Percentiles rank a stretch among this genome's conserved stretches.
phyloP scores from a whole-genome alignment of 768 basidiomycete species.

The Lactarius akahatsu region DNA sequence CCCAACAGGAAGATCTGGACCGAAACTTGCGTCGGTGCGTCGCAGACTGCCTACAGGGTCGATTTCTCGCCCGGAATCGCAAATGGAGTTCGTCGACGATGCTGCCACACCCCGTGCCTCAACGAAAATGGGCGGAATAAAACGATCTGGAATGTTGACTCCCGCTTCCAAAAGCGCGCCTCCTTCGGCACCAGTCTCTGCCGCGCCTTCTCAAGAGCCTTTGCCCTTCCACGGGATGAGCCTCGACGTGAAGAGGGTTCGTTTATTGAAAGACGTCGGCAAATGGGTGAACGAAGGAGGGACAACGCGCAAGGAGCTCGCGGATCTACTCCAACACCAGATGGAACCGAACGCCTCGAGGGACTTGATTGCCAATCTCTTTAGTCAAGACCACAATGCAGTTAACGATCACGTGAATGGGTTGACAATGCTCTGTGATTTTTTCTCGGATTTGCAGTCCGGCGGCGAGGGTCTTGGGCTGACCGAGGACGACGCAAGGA shows the following conservation, averaged over 20 bases:
- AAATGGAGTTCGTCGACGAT: constrained; percentile 42
- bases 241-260: constrained; percentile 59
- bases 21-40: constrained; percentile 64
- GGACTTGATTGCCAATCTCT: constrained; percentile 73
- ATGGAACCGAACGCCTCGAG: constrained; percentile 85
- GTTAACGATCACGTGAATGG: constrained; percentile 90
- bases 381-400: constrained; percentile 94
- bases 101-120: constrained; percentile 33
- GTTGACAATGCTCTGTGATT: constrained; percentile 68
- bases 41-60: constrained; percentile 67
- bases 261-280: constrained; percentile 71
- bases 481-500: constrained; percentile 50
- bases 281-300: constrained; percentile 88
- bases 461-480: constrained; percentile 55
- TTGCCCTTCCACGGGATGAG: constrained; percentile 51
- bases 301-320: constrained; percentile 79
- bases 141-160: constrained; percentile 43
- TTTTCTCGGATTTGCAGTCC: constrained; percentile 59
- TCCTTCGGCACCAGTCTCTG: constrained; percentile 36
- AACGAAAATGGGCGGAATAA: constrained; percentile 35
- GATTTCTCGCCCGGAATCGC: constrained; percentile 47
- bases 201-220: constrained; percentile 35
- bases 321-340: constrained; percentile 82
- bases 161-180: constrained; percentile 36
- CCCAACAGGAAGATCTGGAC: constrained; percentile 40